Conservation (phyloP, 1,284 basidiomycete genomes). For the Ganoderma sinense region DNA sequence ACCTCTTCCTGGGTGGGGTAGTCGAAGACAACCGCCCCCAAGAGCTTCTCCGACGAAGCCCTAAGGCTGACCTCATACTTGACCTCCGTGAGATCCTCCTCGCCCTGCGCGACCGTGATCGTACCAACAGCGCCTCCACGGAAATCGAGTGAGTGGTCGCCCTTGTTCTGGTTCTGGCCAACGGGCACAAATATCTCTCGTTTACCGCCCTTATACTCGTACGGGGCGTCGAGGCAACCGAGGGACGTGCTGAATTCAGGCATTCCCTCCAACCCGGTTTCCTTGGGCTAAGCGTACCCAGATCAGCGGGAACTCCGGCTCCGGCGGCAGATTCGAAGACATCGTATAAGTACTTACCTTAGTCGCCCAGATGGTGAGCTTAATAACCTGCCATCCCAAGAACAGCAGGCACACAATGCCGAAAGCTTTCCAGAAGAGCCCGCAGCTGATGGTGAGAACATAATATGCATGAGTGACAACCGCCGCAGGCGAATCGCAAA, state of each 20-base stretch:
- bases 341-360: conserved; percentile 41
- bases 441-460: conserved; percentile 47
- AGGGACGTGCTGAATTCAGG: conserved; percentile 61
- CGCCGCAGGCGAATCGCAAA: neutral
- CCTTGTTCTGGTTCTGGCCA: conserved; percentile 36
- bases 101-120: conserved; percentile 53
- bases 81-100: conserved; percentile 48
- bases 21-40: conserved; percentile 46
- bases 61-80: conserved; percentile 57
- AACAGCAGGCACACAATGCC: conserved; percentile 54
- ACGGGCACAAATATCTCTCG: conserved; percentile 49
- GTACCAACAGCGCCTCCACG: conserved; percentile 59
- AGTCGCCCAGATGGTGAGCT: conserved; percentile 54
- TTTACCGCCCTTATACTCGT: conserved; percentile 52
- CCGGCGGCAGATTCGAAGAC: neutral
- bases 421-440: conserved; percentile 62
- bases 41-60: conserved; percentile 47
- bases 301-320: neutral
- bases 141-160: conserved; percentile 55
- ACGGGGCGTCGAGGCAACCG: conserved; percentile 52
- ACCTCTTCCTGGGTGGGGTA: conserved; percentile 43
- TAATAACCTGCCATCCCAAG: conserved; percentile 51
- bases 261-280: conserved; percentile 60
- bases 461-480: neutral
- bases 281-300: conserved; percentile 45